A percentile compares a stretch with the other conserved stretches of the same genome.
Evolutionary conservation across 108 stramenopile species (phyloP).

Genomic region (Asterionellopsis glacialis): DNA sequence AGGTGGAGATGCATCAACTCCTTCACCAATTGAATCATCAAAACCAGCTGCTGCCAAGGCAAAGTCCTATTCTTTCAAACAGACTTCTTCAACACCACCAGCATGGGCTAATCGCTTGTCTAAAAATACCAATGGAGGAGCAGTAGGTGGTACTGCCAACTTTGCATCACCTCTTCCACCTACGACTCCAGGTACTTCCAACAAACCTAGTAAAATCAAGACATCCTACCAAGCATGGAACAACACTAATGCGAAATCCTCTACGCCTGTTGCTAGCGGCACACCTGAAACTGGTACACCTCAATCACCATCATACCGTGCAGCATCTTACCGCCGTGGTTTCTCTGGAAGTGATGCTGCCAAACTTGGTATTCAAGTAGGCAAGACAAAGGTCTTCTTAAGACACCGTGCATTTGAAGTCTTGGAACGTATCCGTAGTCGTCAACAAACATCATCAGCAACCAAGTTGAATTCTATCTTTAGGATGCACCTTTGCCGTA

Average conservation of each 20-base stretch:
- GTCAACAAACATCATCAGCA: conserved; percentile 33
- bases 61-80: conserved; percentile 8
- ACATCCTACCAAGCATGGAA: background rate
- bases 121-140: background rate
- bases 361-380: conserved; percentile 78
- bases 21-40: background rate
- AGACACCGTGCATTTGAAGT: conserved; percentile 68
- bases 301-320: background rate
- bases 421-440: conserved; percentile 61
- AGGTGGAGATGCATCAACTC: no score
- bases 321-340: background rate
- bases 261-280: background rate
- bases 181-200: background rate
- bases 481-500: conserved; percentile 46
- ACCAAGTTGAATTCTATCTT: conserved; percentile 49
- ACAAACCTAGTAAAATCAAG: conserved; percentile 4
- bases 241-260: background rate
- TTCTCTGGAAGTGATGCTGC: conserved; percentile 28
- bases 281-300: background rate
- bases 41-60: conserved; percentile 15
- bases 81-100: conserved; percentile 18
- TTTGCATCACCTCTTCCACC: conserved; percentile 18
- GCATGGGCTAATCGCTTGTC: conserved; percentile 19
- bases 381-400: conserved; percentile 88
- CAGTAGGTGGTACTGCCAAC: background rate